Base-by-base conservation (phyloP, 2,329 filamentous ascomycete species). In the Aspergillus unguis region DNA sequence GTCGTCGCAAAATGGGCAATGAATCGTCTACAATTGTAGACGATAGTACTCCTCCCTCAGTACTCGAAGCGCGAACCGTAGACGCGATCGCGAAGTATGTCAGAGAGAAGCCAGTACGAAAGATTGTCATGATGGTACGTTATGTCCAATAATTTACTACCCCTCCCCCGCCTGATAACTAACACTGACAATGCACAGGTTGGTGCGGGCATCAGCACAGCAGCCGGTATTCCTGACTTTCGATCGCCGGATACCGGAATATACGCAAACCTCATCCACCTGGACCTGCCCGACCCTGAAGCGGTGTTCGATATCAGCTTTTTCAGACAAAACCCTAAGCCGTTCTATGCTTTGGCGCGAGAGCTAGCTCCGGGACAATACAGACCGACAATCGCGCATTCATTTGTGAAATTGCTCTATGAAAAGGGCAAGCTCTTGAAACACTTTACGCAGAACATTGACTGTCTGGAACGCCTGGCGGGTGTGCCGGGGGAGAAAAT, bases 381-480 rank as follows among this genome's bases (percentile, higher is more conserved):
- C 75, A 80, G 86, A 50, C 94, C 94, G 0, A 99, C 94, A 1
- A 78, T 97, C 50, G 88, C 91, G 2, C 94, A 99, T 73, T 86
- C 84, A 33, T 99, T 99, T 72, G 85, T 99, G 63, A 80, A 84
- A 10, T 77, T 99, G 26, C 83, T 97, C 11, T 82, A 92, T 52
- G 77, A 85, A 55, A 96, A 95, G 73, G 84, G 83, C 3, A 76
- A 92, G 37, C 76, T 99, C 26, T 76, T 87, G 59, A 94, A 91
- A 77, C 82, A 94, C 48, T 99, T 97, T 71, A 96, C 94, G 0
- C 94, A 99, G 68, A 99, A 99, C 66, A 97, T 99, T 61, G 94
- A 99, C 74, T 96, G 91, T 64, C 80, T 99, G 9, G 94, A 99
- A 73, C 84, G 92, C 25, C 80, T 83, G 60, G 94, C 92, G 9